These are phyloP conservation scores for Aegilops bicornis DNA, from an alignment of 176 grass and related monocot species.

Conservation along the genomic window DNA sequence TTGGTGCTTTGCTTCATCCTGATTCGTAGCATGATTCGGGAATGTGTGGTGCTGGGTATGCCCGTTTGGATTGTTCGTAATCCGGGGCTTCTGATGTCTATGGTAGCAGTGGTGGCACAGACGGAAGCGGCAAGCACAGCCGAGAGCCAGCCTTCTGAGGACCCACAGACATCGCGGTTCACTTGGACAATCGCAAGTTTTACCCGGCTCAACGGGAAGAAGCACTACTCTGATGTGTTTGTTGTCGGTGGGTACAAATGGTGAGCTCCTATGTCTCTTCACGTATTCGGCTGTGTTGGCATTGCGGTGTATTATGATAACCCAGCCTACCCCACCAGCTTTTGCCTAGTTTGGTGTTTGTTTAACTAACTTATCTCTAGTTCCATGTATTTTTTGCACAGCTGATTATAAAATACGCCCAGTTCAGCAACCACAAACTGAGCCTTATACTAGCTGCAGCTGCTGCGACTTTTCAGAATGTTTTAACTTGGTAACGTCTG, in stretches of 20 bases:
- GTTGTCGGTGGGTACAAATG: conserved; percentile 77
- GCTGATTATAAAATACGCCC: too few species aligned
- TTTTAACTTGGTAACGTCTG: neutral
- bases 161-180: conserved; percentile 63
- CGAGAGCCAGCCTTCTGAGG: conserved; percentile 75
- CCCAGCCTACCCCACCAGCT: too few species aligned
- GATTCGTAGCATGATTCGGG: conserved; percentile 30
- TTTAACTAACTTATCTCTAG: too few species aligned
- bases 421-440: too few species aligned
- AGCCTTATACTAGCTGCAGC: neutral
- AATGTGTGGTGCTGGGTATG: conserved; percentile 13
- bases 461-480: neutral
- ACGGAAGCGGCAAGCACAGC: conserved; percentile 62
- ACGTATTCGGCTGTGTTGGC: neutral
- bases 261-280: conserved; percentile 40
- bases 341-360: too few species aligned
- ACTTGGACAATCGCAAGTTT: conserved; percentile 88
- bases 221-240: conserved; percentile 81
- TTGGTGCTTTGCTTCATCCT: conserved; percentile 21
- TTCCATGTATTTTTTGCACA: too few species aligned
- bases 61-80: conserved; percentile 18
- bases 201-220: conserved; percentile 67
- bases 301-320: too few species aligned
- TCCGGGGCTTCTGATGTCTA: neutral
- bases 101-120: conserved; percentile 57